A percentile compares a stretch with the other conserved stretches of the same genome.
phyloP scores from a whole-genome alignment of 2,329 filamentous ascomycete species.

The Teratosphaeria nubilosa region DNA sequence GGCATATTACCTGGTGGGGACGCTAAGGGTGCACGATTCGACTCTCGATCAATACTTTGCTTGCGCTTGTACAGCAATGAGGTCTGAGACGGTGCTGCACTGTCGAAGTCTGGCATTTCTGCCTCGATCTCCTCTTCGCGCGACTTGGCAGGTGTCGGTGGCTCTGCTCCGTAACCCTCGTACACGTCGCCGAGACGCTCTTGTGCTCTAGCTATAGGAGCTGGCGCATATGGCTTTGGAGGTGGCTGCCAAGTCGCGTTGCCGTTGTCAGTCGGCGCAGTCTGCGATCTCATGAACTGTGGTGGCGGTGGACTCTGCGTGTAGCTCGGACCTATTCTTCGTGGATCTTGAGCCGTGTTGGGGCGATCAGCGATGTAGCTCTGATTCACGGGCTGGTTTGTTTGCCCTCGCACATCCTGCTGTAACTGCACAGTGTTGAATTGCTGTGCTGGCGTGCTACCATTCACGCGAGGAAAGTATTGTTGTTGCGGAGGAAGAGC shows the following conservation, averaged over 20 bases:
- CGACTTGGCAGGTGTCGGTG: slow-evolving; percentile 1
- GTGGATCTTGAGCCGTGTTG: neutral
- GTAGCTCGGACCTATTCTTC: neutral
- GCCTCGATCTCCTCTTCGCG: slow-evolving; percentile 37
- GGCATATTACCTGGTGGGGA: slow-evolving; percentile 3
- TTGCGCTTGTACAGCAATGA: slow-evolving; percentile 20
- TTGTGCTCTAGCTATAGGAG: slow-evolving; percentile 17
- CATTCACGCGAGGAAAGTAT: neutral
- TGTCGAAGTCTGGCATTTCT: slow-evolving; percentile 57
- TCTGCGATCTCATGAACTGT: neutral
- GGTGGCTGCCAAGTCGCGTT: neutral
- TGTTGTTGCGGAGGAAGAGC: neutral
- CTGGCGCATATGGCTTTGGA: neutral
- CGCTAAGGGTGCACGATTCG: neutral
- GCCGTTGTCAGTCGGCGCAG: neutral
- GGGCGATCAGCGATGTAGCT: neutral
- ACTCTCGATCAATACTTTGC: slow-evolving; percentile 13
- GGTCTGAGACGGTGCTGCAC: slow-evolving; percentile 24
- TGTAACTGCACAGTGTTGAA: neutral
- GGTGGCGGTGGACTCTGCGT: neutral
- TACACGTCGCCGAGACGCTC: slow-evolving; percentile 42
- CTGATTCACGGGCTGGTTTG: neutral
- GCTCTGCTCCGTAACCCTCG: slow-evolving; percentile 25
- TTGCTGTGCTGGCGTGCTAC: neutral
- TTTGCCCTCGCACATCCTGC: neutral